Percentiles rank a stretch among this genome's conserved stretches.
These are phyloP conservation scores for Exophiala mesophila DNA, from an alignment of 2,329 filamentous ascomycete species.

Conservation along the genomic window DNA sequence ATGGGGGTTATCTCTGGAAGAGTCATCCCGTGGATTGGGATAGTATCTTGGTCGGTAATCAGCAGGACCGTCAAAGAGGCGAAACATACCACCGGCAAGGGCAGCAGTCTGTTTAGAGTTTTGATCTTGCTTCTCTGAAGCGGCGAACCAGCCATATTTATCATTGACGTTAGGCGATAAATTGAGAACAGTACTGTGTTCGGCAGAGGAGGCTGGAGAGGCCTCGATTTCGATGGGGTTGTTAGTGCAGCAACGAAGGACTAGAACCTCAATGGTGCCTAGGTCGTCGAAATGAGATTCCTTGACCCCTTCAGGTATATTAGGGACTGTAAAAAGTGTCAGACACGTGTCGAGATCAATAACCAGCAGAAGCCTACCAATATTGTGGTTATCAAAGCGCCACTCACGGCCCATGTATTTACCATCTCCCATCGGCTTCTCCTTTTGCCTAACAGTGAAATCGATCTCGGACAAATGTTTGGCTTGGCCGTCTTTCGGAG, in stretches of 20 bases:
- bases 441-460: slow-evolving; percentile 51
- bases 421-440: slow-evolving; percentile 44
- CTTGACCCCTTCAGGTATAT: slow-evolving; percentile 16
- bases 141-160: slow-evolving; percentile 1
- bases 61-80: slow-evolving; percentile 19
- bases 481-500: slow-evolving; percentile 28
- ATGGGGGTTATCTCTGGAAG: slow-evolving; percentile 5
- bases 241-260: slow-evolving; percentile 27
- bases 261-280: slow-evolving; percentile 31
- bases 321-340: slow-evolving; percentile 11
- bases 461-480: slow-evolving; percentile 39
- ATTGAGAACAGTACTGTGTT: slow-evolving; percentile 17
- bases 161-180: slow-evolving; percentile 6
- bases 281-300: slow-evolving; percentile 27
- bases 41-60: slow-evolving; percentile 8
- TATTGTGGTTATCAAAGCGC: slow-evolving; percentile 48
- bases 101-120: slow-evolving; percentile 3
- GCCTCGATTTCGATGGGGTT: slow-evolving; percentile 8
- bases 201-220: slow-evolving; percentile 19
- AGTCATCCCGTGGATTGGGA: slow-evolving; percentile 5
- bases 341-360: not conserved
- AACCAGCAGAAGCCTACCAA: slow-evolving; percentile 34
- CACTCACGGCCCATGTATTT: slow-evolving; percentile 49
- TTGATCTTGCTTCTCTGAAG: not conserved
- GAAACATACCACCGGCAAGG: slow-evolving; percentile 7